A percentile compares a stretch with the other conserved stretches of the same genome.
Evolutionary conservation across 129 eudicot genomes (phyloP).

Genomic region (Calendula officinalis): DNA sequence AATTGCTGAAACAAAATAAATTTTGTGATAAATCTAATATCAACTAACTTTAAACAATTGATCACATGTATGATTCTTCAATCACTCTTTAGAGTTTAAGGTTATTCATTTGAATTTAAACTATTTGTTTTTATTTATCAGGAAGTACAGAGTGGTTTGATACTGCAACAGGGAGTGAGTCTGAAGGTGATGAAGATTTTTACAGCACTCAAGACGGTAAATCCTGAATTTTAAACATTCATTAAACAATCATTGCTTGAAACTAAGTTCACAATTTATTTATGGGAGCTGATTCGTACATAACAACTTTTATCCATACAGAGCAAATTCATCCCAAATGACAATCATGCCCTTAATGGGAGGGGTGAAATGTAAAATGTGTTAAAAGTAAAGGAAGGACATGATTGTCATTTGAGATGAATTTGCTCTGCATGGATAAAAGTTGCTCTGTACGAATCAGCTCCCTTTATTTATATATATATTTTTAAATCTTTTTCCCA

Average conservation of each 20-base stretch:
- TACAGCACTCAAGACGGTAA: slow-evolving; percentile 78
- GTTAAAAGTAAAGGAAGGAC: too few species aligned
- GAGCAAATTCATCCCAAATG: too few species aligned
- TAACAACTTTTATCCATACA: too few species aligned
- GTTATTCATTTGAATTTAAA: background rate
- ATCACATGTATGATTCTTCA: background rate
- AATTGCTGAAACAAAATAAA: background rate
- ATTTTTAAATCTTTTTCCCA: slow-evolving; percentile 17
- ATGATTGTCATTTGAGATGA: too few species aligned
- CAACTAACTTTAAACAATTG: background rate
- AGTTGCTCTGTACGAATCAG: too few species aligned
- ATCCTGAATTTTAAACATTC: background rate
- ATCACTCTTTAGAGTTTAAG: background rate
- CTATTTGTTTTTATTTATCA: slow-evolving; percentile 24
- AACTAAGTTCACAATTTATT: background rate
- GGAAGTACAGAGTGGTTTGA: slow-evolving; percentile 86
- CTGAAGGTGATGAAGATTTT: slow-evolving; percentile 81
- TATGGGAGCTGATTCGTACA: too few species aligned
- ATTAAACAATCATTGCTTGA: background rate
- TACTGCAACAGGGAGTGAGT: slow-evolving; percentile 49
- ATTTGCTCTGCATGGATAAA: too few species aligned
- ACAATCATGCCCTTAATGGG: too few species aligned
- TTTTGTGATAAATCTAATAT: background rate
- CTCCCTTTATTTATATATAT: background rate
- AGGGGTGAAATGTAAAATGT: too few species aligned